Conservation (phyloP, 495 filamentous ascomycete genomes). For the Penicillium subrubescens region DNA sequence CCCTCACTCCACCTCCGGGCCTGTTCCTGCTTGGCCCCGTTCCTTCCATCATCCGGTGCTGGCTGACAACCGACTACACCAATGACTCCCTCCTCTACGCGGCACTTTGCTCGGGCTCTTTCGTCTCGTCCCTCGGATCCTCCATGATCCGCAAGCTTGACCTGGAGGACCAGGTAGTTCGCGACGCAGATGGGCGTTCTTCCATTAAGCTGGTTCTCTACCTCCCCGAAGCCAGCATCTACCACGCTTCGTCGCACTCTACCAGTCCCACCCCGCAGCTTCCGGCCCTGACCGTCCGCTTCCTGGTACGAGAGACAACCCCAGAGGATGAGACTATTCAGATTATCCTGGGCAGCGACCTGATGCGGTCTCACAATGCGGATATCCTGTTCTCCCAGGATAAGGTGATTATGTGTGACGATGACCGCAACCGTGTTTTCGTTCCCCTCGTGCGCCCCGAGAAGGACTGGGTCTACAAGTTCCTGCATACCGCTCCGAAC, state of each 20-base stretch:
- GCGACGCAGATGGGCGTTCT: slow-evolving; percentile 62
- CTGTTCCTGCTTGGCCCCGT: slow-evolving; percentile 82
- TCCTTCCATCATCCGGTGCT: slow-evolving; percentile 93
- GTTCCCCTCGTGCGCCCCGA: slow-evolving; percentile 95
- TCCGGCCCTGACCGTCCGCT: slow-evolving; percentile 74
- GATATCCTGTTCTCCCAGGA: slow-evolving; percentile 94
- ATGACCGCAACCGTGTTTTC: slow-evolving; percentile 84
- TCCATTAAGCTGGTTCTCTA: slow-evolving; percentile 79
- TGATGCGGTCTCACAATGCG: slow-evolving; percentile 81
- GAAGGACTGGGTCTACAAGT: slow-evolving; percentile 76
- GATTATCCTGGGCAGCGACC: slow-evolving; percentile 85
- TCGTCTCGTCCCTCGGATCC: slow-evolving; percentile 74
- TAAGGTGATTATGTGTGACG: slow-evolving; percentile 80
- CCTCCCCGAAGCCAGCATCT: slow-evolving; percentile 85
- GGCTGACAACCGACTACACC: slow-evolving; percentile 84
- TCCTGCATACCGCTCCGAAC: slow-evolving; percentile 61
- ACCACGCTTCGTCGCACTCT: slow-evolving; percentile 70
- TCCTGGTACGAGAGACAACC: slow-evolving; percentile 66
- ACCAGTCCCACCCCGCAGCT: slow-evolving; percentile 76
- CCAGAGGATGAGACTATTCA: slow-evolving; percentile 61
- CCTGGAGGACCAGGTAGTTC: slow-evolving; percentile 65
- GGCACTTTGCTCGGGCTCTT: slow-evolving; percentile 88
- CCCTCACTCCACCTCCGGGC: slow-evolving; percentile 75
- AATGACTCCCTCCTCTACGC: slow-evolving; percentile 88
- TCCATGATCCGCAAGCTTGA: slow-evolving; percentile 72